Conservation (phyloP, 176 grass and related monocot genomes). For the Aechmea fasciata region DNA sequence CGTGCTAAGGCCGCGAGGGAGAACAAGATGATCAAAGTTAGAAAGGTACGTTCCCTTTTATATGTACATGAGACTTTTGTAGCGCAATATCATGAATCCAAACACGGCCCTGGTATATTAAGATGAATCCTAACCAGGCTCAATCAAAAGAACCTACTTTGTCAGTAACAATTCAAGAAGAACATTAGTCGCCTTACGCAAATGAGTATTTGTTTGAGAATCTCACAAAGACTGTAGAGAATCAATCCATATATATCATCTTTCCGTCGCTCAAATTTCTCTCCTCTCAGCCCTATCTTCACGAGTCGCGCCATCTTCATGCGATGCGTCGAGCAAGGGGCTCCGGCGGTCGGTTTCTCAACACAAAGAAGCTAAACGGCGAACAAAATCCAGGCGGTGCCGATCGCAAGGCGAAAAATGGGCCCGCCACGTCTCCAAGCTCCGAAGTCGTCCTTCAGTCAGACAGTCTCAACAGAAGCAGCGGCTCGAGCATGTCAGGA, state of each 20-base stretch:
- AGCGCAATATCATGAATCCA: not conserved
- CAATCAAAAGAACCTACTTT: too few relatives aligned
- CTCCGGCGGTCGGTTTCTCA: slow-evolving; percentile 54
- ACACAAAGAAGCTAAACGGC: slow-evolving; percentile 24
- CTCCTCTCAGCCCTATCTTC: slow-evolving; percentile 46
- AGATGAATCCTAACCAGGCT: too few relatives aligned
- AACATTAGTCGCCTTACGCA: too few relatives aligned
- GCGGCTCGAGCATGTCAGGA: not conserved
- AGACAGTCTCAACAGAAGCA: slow-evolving; percentile 19
- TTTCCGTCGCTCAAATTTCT: not conserved
- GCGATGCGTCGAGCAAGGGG: slow-evolving; percentile 53
- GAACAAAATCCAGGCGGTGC: not conserved
- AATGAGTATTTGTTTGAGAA: too few relatives aligned
- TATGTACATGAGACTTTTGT: not conserved
- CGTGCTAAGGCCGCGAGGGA: slow-evolving; percentile 37
- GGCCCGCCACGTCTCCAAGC: slow-evolving; percentile 10
- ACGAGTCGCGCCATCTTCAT: slow-evolving; percentile 63
- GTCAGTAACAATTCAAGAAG: too few relatives aligned
- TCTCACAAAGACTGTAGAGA: too few relatives aligned
- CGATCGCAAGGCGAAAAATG: not conserved
- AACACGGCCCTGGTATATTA: too few relatives aligned
- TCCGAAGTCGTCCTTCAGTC: slow-evolving; percentile 23
- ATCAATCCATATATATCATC: not conserved
- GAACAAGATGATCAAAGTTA: slow-evolving; percentile 22
- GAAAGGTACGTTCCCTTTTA: slow-evolving; percentile 24